phyloP scores from a whole-genome alignment of 1,139 yeast species.

The Kodamaea plutei region DNA sequence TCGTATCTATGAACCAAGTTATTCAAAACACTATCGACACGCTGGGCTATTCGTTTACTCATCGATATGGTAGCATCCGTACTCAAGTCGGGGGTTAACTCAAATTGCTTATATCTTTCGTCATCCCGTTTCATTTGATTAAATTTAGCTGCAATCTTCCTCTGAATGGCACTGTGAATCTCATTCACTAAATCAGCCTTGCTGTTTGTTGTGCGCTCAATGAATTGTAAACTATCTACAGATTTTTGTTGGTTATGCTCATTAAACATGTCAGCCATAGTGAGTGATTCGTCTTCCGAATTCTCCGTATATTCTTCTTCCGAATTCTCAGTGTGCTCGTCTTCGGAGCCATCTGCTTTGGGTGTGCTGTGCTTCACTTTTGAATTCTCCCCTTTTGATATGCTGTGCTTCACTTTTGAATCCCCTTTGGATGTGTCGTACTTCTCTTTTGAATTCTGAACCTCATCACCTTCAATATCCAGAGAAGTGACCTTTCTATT shows the following conservation, averaged over 20 bases:
- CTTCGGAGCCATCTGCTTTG: neutral
- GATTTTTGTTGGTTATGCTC: neutral
- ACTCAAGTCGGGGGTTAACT: constrained; percentile 19
- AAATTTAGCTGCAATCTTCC: constrained; percentile 20
- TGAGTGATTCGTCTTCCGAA: neutral
- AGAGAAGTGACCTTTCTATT: constrained; percentile 1
- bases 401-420: constrained; percentile 1
- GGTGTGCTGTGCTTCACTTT: neutral
- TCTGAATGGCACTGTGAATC: constrained; percentile 35
- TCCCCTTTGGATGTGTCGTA: too few relatives aligned
- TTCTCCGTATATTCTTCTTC: neutral
- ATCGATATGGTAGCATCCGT: constrained; percentile 16
- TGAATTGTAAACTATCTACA: neutral
- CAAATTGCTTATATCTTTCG: constrained; percentile 3
- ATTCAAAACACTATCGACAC: constrained; percentile 16
- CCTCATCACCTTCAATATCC: constrained; percentile 8
- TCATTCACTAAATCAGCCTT: constrained; percentile 33
- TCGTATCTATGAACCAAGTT: constrained; percentile 5
- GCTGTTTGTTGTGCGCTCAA: constrained; percentile 23
- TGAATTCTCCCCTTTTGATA: too few relatives aligned
- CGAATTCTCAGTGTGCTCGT: neutral
- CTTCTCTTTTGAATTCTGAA: constrained; percentile 14
- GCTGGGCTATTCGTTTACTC: constrained; percentile 20
- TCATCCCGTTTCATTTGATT: constrained; percentile 5
- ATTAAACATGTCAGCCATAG: neutral